A percentile compares a stretch with the other conserved stretches of the same genome.
These are phyloP conservation scores for Microdochium paspali DNA, from an alignment of 2,329 filamentous ascomycete species.

Conservation along the genomic window DNA sequence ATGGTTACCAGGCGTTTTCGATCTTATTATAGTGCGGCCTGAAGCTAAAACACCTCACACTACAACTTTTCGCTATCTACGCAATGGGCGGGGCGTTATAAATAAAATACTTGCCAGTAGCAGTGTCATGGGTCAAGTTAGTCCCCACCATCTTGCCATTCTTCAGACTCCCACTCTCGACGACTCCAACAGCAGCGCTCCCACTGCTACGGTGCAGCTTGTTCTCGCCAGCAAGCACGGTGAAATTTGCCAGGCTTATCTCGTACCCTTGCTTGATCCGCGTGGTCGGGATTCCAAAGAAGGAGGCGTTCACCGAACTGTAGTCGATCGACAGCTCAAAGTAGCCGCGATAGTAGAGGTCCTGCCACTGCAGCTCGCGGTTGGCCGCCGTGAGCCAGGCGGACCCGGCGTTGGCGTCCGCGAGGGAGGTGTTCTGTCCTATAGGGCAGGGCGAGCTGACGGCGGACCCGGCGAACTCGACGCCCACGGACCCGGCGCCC, in stretches of 20 bases:
- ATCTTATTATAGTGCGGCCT: too few relatives aligned
- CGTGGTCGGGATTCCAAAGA: constrained; percentile 41
- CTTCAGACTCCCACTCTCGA: constrained; percentile 38
- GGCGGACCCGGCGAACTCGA: constrained; percentile 47
- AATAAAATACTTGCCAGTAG: constrained; percentile 15
- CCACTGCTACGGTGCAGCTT: constrained; percentile 23
- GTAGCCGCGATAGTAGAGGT: constrained; percentile 56
- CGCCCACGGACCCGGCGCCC: constrained; percentile 34
- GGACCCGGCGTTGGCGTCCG: constrained; percentile 32
- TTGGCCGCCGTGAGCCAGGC: constrained; percentile 36
- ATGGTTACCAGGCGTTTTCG: too few relatives aligned
- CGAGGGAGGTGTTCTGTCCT: constrained; percentile 46
- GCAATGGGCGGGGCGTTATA: constrained; percentile 4
- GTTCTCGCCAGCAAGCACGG: constrained; percentile 47
- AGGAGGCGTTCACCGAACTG: constrained; percentile 43
- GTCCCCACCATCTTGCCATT: constrained; percentile 15
- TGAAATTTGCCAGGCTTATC: constrained; percentile 53
- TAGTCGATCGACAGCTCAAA: constrained; percentile 48
- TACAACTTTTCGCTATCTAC: neutral
- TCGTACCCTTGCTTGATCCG: constrained; percentile 44
- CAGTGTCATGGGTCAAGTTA: constrained; percentile 52
- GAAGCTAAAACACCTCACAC: too few relatives aligned
- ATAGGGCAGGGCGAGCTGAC: constrained; percentile 47
- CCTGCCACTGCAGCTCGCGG: constrained; percentile 51
- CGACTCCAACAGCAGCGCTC: constrained; percentile 11